Conservation (phyloP, 192 early-diverging fungal species). For the Linnemannia schmuckeri region DNA sequence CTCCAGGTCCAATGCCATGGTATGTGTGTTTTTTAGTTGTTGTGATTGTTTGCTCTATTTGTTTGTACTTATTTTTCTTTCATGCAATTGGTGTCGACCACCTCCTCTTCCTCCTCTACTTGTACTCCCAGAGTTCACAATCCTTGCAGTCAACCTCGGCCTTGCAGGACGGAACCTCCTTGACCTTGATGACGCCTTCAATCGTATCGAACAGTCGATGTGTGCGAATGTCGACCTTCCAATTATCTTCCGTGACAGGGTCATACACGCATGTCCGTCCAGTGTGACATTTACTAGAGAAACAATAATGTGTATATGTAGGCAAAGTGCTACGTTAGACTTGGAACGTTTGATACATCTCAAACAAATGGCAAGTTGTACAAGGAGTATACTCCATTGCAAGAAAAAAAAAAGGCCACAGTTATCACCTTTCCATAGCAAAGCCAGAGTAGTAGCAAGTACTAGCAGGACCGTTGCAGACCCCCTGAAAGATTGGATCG, state of each 20-base stretch:
- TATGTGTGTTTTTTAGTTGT: not conserved
- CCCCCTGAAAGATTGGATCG: slow-evolving; percentile 93
- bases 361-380: not conserved
- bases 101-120: not conserved
- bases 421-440: slow-evolving; percentile 79
- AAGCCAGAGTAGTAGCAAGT: slow-evolving; percentile 81
- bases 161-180: slow-evolving; percentile 63
- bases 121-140: slow-evolving; percentile 83
- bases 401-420: slow-evolving; percentile 37
- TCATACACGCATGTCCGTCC: slow-evolving; percentile 75
- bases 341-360: not conserved
- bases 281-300: slow-evolving; percentile 63
- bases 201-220: slow-evolving; percentile 88
- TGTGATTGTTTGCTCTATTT: too few species aligned
- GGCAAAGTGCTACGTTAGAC: not conserved
- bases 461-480: slow-evolving; percentile 74
- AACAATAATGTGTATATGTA: not conserved
- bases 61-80: not conserved
- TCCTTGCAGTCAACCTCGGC: slow-evolving; percentile 76
- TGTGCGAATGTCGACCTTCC: slow-evolving; percentile 79
- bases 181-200: slow-evolving; percentile 68
- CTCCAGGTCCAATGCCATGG: too few species aligned
- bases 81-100: not conserved
- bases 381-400: slow-evolving; percentile 7
- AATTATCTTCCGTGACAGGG: slow-evolving; percentile 70